phyloP scores from a whole-genome alignment of 371 early-diverging fungal species.

The Mortierella sp. region DNA sequence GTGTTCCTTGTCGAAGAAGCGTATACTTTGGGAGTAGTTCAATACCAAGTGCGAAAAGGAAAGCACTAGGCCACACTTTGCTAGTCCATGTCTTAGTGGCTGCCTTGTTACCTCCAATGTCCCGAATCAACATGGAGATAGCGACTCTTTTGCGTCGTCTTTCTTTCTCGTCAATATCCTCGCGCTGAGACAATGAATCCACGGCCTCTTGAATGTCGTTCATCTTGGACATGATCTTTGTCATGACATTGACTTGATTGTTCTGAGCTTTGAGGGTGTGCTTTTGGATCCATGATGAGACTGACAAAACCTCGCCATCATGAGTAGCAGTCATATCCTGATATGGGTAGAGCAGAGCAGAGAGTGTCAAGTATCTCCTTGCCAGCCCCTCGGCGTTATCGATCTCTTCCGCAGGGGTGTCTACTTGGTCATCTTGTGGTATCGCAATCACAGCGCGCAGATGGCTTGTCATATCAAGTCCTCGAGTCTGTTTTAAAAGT shows the following conservation, averaged over 20 bases:
- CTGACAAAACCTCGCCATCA: slow-evolving; percentile 31
- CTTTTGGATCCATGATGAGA: slow-evolving; percentile 27
- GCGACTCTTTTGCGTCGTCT: slow-evolving; percentile 5
- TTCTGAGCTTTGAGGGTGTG: slow-evolving; percentile 47
- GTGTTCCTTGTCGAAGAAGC: slow-evolving; percentile 4
- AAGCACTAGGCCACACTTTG: slow-evolving; percentile 73
- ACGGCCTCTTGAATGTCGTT: slow-evolving; percentile 14
- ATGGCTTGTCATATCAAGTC: slow-evolving; percentile 9
- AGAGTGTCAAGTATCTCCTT: slow-evolving; percentile 51
- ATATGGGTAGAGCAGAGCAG: slow-evolving; percentile 42
- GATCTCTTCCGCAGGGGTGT: slow-evolving; percentile 35
- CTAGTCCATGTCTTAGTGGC: slow-evolving; percentile 47
- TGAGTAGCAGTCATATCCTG: slow-evolving; percentile 25
- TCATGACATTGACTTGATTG: slow-evolving; percentile 49
- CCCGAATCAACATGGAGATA: slow-evolving; percentile 64
- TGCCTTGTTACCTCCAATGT: slow-evolving; percentile 39
- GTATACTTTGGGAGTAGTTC: slow-evolving; percentile 58
- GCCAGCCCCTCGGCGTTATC: slow-evolving; percentile 10
- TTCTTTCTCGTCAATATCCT: neutral
- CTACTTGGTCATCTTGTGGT: neutral
- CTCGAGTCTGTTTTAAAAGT: slow-evolving; percentile 13
- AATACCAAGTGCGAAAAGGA: slow-evolving; percentile 65
- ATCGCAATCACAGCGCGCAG: slow-evolving; percentile 17
- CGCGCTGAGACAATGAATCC: neutral
- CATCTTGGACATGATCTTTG: slow-evolving; percentile 56